Base-by-base conservation (phyloP, 2,329 filamentous ascomycete genomes). In the Colletotrichum destructivum region DNA sequence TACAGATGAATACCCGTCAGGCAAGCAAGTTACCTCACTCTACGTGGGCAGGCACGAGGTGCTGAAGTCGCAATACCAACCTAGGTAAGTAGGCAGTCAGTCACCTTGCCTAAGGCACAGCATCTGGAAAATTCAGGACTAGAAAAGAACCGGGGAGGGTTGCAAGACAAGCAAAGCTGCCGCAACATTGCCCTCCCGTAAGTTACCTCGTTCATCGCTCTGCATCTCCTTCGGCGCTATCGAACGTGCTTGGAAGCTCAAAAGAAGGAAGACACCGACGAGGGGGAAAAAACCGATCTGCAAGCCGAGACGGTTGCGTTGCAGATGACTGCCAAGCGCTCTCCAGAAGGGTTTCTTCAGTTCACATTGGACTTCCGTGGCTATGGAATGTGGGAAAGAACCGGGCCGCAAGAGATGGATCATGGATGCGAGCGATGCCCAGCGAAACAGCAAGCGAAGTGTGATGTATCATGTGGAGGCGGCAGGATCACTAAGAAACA, bases 401-500 rank as follows among this genome's bases (percentile, higher is more conserved):
- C 63, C 63, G 26, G 26, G 26, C 26, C 4, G 26, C 26, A 26
- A 26, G 26, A 26, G 26, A 26, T 26, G 26, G 26, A 26, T 26
- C 26, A 4, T 56, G 68, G 63, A 51, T 51, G 23, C 21, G 56
- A 67, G 49, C 57, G 56, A 68, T 51, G 35, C 31, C n/a, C 15
- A 13, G 26, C 31, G 47, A 31, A 15, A 21, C 12, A 31, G 51
- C 7, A 21, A 31, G 26, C 26, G 26, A 26, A 26, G 26, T 4
- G 26, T 26, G 26, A 26, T 4, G 26, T 26, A 4, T 26, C 26
- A 26, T 68, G 68, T 63, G 57, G 57, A 60, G 64, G 59, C 44
- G 51, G 69, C 46, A 71, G 57, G 57, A 71, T 71, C 64, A 68
- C 57, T 47, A 71, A 68, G 65, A 68, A 68, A 54, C 69, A 63